phyloP scores from a whole-genome alignment of 257 asterid species.

The Knoxia roxburghii region DNA sequence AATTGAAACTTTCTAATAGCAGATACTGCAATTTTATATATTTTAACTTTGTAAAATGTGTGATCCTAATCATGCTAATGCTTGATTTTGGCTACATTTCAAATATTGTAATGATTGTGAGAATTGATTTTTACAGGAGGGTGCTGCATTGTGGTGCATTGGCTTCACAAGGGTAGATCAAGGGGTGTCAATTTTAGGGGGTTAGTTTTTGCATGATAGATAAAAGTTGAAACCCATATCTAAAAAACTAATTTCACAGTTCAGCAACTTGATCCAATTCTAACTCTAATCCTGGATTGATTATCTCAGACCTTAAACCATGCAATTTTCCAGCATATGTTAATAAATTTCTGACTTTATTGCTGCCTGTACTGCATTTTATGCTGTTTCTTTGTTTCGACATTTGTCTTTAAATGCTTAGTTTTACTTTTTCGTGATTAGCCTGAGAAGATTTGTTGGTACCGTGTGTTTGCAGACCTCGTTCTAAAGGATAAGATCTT shows the following conservation, averaged over 20 bases:
- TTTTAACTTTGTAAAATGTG: not conserved
- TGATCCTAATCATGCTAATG: not conserved
- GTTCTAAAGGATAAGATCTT: conserved; percentile 77
- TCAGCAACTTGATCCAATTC: not conserved
- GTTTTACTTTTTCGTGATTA: not conserved
- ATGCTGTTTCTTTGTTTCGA: not conserved
- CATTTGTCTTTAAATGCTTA: not conserved
- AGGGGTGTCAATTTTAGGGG: conserved; percentile 83
- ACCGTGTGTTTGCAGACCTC: conserved; percentile 48
- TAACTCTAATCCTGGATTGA: not conserved
- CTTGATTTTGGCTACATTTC: not conserved
- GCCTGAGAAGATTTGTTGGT: conserved; percentile 1
- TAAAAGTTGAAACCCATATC: not conserved
- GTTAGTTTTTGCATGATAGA: conserved; percentile 29
- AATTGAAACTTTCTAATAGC: not conserved
- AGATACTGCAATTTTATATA: not conserved
- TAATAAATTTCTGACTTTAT: not conserved
- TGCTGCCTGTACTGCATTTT: not conserved
- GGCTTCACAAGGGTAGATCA: conserved; percentile 67
- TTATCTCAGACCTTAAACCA: not conserved
- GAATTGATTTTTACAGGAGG: conserved; percentile 46
- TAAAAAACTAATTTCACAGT: not conserved
- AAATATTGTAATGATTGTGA: not conserved
- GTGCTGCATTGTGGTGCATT: conserved; percentile 78
- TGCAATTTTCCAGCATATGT: not conserved